A percentile compares a stretch with the other conserved stretches of the same genome.
Conservation (phyloP, 306 rosid genomes). For the Aeschynomene evenia region DNA sequence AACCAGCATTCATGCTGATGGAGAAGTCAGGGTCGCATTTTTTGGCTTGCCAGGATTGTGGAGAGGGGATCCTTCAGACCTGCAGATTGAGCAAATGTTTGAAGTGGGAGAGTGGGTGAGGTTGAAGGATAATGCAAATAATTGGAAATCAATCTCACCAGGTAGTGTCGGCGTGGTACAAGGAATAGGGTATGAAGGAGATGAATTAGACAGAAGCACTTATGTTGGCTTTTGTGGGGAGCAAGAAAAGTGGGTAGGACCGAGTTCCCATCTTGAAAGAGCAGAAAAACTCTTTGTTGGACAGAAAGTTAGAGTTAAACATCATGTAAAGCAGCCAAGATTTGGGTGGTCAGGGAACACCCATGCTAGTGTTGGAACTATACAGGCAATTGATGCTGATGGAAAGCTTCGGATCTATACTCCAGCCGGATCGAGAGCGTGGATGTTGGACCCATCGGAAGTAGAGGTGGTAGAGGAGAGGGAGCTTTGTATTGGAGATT, state of each 20-base stretch:
- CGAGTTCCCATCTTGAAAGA: conserved; percentile 66
- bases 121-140: conserved; percentile 54
- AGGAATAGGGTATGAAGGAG: conserved; percentile 80
- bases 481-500: conserved; percentile 79
- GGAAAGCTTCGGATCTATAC: conserved; percentile 92
- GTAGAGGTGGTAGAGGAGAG: conserved; percentile 74
- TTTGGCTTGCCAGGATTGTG: conserved; percentile 78
- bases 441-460: conserved; percentile 98
- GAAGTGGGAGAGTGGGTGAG: conserved; percentile 98
- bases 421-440: conserved; percentile 82
- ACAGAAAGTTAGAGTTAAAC: conserved; percentile 77
- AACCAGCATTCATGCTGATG: conserved; percentile 88
- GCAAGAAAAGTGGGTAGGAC: conserved; percentile 94
- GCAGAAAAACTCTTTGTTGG: conserved; percentile 71
- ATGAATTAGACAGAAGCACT: conserved; percentile 71
- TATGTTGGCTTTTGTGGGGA: conserved; percentile 87
- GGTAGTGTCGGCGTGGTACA: conserved; percentile 93
- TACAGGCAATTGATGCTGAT: conserved; percentile 88
- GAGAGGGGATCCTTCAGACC: conserved; percentile 95
- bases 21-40: conserved; percentile 85
- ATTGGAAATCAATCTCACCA: conserved; percentile 79
- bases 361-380: conserved; percentile 70
- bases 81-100: conserved; percentile 72
- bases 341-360: conserved; percentile 97
- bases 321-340: conserved; percentile 71